These are phyloP conservation scores for Exobasidium cylindrosporum DNA, from an alignment of 1,284 basidiomycete species.

Conservation along the genomic window DNA sequence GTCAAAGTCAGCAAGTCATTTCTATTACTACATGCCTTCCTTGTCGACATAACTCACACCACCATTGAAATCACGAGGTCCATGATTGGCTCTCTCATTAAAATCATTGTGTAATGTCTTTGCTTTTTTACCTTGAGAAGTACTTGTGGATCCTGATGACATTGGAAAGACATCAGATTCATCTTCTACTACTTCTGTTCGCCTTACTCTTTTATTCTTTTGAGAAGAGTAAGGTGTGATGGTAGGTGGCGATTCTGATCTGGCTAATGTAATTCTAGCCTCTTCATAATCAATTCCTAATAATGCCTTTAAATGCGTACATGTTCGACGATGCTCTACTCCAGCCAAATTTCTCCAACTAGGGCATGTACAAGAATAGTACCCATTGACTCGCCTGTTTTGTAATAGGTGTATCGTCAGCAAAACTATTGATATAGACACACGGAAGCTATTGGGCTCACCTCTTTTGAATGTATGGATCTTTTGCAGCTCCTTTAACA, in stretches of 20 bases:
- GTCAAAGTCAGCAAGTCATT: constrained; percentile 1
- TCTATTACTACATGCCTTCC: too few relatives aligned
- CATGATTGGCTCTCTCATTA: constrained; percentile 13
- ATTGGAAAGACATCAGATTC: constrained; percentile 2
- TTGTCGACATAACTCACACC: constrained; percentile 3
- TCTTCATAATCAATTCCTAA: constrained; percentile 64
- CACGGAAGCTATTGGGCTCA: too few relatives aligned
- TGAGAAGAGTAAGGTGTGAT: neutral
- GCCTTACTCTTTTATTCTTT: neutral
- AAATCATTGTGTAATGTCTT: neutral
- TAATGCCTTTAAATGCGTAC: constrained; percentile 64
- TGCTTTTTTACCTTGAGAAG: neutral
- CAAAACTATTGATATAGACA: too few relatives aligned
- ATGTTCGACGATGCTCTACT: constrained; percentile 62
- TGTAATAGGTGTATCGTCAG: neutral
- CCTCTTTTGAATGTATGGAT: constrained; percentile 12
- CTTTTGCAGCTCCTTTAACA: constrained; percentile 10
- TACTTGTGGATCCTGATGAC: neutral
- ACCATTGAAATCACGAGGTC: constrained; percentile 12
- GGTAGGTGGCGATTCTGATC: constrained; percentile 27
- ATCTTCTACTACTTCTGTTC: neutral
- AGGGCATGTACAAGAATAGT: constrained; percentile 59
- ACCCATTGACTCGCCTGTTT: constrained; percentile 57
- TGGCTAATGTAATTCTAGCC: constrained; percentile 59
- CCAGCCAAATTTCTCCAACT: constrained; percentile 59